These are phyloP conservation scores for Blumeria hordei DNA, from an alignment of 2,329 filamentous ascomycete genomes.

Conservation along the genomic window DNA sequence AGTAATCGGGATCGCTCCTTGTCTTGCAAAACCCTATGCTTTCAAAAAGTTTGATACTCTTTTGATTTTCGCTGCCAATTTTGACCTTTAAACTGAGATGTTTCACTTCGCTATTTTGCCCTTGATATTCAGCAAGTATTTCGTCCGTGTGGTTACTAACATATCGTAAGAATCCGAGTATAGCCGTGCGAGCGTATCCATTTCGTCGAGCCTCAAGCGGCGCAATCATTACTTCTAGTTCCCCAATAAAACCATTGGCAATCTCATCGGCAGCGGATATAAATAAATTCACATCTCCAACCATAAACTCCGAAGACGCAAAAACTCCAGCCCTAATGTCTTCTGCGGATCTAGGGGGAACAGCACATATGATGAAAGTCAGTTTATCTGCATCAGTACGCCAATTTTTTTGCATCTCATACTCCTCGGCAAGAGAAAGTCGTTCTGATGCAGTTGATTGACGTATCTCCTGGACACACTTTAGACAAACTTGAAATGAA, in stretches of 20 bases:
- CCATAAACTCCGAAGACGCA: slow-evolving; percentile 33
- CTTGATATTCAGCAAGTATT: slow-evolving; percentile 32
- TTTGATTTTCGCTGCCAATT: slow-evolving; percentile 30
- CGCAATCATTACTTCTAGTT: slow-evolving; percentile 77
- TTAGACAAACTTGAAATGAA: background rate
- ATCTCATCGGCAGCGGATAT: slow-evolving; percentile 32
- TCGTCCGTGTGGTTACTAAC: slow-evolving; percentile 25
- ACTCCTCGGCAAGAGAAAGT: slow-evolving; percentile 57
- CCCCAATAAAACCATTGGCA: slow-evolving; percentile 26
- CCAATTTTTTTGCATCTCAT: slow-evolving; percentile 80
- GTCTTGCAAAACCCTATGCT: slow-evolving; percentile 29
- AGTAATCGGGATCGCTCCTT: slow-evolving; percentile 28
- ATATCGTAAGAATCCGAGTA: slow-evolving; percentile 47
- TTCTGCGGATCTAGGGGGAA: background rate
- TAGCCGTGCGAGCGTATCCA: slow-evolving; percentile 40
- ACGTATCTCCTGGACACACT: slow-evolving; percentile 37
- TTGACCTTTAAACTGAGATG: slow-evolving; percentile 30
- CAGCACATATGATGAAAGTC: slow-evolving; percentile 60
- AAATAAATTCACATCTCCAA: slow-evolving; percentile 67
- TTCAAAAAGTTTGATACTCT: slow-evolving; percentile 36
- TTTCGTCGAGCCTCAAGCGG: slow-evolving; percentile 26
- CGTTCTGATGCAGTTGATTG: slow-evolving; percentile 72
- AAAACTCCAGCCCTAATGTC: slow-evolving; percentile 9
- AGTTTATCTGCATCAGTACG: slow-evolving; percentile 61
- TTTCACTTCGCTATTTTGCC: slow-evolving; percentile 4